Evolutionary conservation across 2,329 filamentous ascomycete species (phyloP).

Genomic region (Westerdykella sp.): DNA sequence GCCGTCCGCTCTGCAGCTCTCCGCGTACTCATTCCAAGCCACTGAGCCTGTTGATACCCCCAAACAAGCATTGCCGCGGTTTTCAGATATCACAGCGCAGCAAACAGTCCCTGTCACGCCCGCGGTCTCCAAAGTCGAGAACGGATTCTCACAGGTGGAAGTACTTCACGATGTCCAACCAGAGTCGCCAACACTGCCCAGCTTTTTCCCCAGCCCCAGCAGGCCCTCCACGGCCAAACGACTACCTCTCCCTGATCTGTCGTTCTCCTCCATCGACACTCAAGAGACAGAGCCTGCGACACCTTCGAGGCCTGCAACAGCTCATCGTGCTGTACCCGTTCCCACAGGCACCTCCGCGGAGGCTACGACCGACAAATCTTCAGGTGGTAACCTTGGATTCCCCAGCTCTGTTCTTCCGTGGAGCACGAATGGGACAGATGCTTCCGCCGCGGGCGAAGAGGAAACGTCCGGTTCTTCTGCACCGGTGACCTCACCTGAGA

Average conservation of each 20-base stretch:
- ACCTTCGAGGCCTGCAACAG: slow-evolving; percentile 26
- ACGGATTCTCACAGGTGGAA: slow-evolving; percentile 23
- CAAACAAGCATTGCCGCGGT: slow-evolving; percentile 11
- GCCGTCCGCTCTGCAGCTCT: slow-evolving; percentile 6
- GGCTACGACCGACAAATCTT: slow-evolving; percentile 12
- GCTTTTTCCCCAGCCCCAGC: slow-evolving; percentile 28
- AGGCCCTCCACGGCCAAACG: slow-evolving; percentile 27
- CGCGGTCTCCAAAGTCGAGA: neutral
- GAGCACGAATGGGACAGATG: slow-evolving; percentile 31
- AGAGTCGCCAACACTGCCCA: slow-evolving; percentile 30
- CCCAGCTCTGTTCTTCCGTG: slow-evolving; percentile 43
- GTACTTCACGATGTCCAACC: slow-evolving; percentile 28
- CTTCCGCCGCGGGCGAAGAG: slow-evolving; percentile 8
- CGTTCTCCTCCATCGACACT: slow-evolving; percentile 22
- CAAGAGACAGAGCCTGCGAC: slow-evolving; percentile 26
- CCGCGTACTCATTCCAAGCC: slow-evolving; percentile 5
- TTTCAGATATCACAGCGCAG: slow-evolving; percentile 21
- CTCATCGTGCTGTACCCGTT: slow-evolving; percentile 16
- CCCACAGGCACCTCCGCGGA: slow-evolving; percentile 10
- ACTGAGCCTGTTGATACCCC: slow-evolving; percentile 16
- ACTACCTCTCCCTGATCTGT: slow-evolving; percentile 10
- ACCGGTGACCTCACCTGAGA: too few relatives aligned
- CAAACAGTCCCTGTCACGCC: slow-evolving; percentile 22
- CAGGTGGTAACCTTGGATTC: slow-evolving; percentile 33
- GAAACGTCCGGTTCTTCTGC: neutral